These are phyloP conservation scores for Cryptosporidium baileyi DNA, from an alignment of 169 alveolate species.

Conservation along the genomic window DNA sequence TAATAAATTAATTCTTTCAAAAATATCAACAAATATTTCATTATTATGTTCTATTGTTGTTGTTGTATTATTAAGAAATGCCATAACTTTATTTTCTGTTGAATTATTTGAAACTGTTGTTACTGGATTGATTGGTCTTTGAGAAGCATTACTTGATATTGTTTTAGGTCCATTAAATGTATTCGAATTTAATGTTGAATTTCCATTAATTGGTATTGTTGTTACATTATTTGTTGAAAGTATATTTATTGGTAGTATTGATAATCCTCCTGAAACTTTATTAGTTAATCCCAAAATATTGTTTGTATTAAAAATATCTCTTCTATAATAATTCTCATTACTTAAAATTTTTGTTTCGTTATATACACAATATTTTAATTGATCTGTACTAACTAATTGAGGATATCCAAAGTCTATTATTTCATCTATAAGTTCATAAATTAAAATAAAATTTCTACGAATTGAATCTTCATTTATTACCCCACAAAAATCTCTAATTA, in stretches of 20 bases:
- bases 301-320: slow-evolving; percentile 2
- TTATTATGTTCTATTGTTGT: slow-evolving; percentile 78
- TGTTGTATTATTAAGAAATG: slow-evolving; percentile 25
- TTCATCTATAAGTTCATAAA: slow-evolving; percentile 97
- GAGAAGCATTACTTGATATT: slow-evolving; percentile 81
- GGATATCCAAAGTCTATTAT: slow-evolving; percentile 95
- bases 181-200: neutral
- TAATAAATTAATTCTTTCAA: slow-evolving; percentile 88
- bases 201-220: neutral
- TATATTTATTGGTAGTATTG: slow-evolving; percentile 42
- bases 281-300: slow-evolving; percentile 41
- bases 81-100: slow-evolving; percentile 33
- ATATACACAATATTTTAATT: slow-evolving; percentile 83
- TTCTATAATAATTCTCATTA: slow-evolving; percentile 51
- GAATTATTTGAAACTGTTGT: slow-evolving; percentile 39
- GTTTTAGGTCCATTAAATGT: slow-evolving; percentile 69
- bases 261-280: slow-evolving; percentile 35
- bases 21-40: slow-evolving; percentile 93
- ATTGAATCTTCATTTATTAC: slow-evolving; percentile 96
- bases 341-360: slow-evolving; percentile 69
- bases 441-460: slow-evolving; percentile 92
- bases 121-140: slow-evolving; percentile 77
- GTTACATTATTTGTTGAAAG: slow-evolving; percentile 20
- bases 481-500: slow-evolving; percentile 94
- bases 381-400: slow-evolving; percentile 91